Percentiles rank a stretch among this genome's conserved stretches.
These are phyloP conservation scores for Hypomyces rosellus DNA, from an alignment of 2,329 filamentous ascomycete species.

Conservation along the genomic window DNA sequence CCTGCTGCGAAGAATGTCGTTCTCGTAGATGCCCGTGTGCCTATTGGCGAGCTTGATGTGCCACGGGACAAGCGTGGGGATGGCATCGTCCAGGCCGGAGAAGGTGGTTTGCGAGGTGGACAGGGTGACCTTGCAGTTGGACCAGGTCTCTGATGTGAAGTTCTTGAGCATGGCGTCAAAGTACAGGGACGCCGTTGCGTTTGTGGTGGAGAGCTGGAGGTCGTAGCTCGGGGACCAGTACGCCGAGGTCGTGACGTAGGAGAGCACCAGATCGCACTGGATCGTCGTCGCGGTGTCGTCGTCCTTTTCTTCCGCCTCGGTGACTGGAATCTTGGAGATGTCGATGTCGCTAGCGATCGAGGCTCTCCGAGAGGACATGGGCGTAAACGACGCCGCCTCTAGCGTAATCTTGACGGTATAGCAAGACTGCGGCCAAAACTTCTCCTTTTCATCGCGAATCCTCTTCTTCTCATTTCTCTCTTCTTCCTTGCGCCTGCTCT, in stretches of 20 bases:
- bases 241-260: slow-evolving; percentile 52
- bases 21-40: slow-evolving; percentile 8
- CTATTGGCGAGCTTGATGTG: slow-evolving; percentile 41
- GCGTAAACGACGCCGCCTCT: slow-evolving; percentile 37
- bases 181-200: slow-evolving; percentile 44
- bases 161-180: slow-evolving; percentile 60
- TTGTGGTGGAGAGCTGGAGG: slow-evolving; percentile 51
- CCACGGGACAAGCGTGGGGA: slow-evolving; percentile 52
- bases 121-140: slow-evolving; percentile 51
- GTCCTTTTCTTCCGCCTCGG: slow-evolving; percentile 12
- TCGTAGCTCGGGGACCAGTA: slow-evolving; percentile 59
- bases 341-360: slow-evolving; percentile 49
- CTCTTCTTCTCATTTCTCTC: slow-evolving; percentile 36
- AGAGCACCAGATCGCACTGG: slow-evolving; percentile 44
- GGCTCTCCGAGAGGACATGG: slow-evolving; percentile 40
- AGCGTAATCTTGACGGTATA: slow-evolving; percentile 44
- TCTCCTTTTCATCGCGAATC: slow-evolving; percentile 35
- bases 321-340: slow-evolving; percentile 29
- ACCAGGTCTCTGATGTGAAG: slow-evolving; percentile 57
- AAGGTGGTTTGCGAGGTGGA: slow-evolving; percentile 59
- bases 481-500: slow-evolving; percentile 30
- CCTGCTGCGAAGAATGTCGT: slow-evolving; percentile 30
- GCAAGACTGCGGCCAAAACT: slow-evolving; percentile 43
- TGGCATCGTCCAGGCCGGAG: slow-evolving; percentile 46
- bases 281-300: slow-evolving; percentile 11